Evolutionary conservation across 306 rosid species (phyloP), one percentile per base, ranked within the genome.

Genomic region (Castanea sativa): DNA sequence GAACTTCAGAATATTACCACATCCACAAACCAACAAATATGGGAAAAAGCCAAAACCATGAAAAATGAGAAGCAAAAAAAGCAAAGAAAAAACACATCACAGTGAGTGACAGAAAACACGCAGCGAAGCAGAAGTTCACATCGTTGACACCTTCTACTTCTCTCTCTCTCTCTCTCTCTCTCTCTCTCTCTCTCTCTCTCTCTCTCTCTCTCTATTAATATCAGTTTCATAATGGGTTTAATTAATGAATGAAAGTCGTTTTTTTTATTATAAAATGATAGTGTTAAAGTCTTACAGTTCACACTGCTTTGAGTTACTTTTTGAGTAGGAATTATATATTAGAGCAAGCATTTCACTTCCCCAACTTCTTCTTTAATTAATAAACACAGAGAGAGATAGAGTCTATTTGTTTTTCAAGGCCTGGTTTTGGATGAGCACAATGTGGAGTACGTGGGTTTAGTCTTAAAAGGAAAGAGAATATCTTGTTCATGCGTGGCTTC

Each of bases 81-180:
- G 11, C 45, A 12, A 1, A n/a, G 6, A 49, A 23, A 41, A 16
- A 18, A 53, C 21, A 3, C 12, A 2, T 35, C 21, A 52, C 45
- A 67, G 27, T 65, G 77, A 67, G 20, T 64, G 79, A 82, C 75
- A 79, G 19, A 55, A 81, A 81, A 84, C 96, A 91, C 93, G 93
- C 91, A 91, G 91, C 93, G 85, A 84, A 80, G 68, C 81, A 86
- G 65, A 72, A 72, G 25, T 83, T 79, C 75, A 25, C 55, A 71
- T 6, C 23, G 68, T 75, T 67, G 71, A 83, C 88, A 83, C 90
- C 55, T 27, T 29, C 30, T 19, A n/a, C 6, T n/a, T 19, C 0
- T 21, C 0, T 0, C 0, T 21, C 23, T 23, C 23, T 23, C 23
- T 23, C 23, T 27, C 15, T 67, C 52, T 20, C 33, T 76, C 25